Evolutionary conservation across 331 rosid genomes (phyloP).

Genomic region (Spiraea crenata): DNA sequence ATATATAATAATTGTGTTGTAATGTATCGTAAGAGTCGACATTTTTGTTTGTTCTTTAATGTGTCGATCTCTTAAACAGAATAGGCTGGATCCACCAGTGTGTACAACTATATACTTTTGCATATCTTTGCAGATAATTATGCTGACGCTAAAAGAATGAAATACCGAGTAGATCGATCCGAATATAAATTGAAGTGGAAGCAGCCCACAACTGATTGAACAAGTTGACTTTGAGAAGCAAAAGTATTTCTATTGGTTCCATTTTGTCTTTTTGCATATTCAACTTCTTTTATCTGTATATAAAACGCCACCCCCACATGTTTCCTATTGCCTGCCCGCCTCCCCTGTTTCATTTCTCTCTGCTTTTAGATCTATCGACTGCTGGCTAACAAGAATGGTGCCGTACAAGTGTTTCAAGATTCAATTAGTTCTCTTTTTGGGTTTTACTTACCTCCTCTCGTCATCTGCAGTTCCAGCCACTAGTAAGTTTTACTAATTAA

Average conservation of each 20-base stretch:
- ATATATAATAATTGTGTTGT: no score
- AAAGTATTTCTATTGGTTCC: background rate
- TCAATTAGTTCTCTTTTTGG: conserved; percentile 23
- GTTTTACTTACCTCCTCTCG: conserved; percentile 22
- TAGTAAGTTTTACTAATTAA: conserved; percentile 30
- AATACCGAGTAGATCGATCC: background rate
- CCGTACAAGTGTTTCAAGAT: conserved; percentile 27
- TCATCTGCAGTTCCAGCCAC: conserved; percentile 30
- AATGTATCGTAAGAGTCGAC: no score
- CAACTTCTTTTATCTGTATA: background rate
- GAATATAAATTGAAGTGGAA: conserved; percentile 3
- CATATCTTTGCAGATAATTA: background rate
- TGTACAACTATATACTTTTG: no score
- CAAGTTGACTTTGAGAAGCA: conserved; percentile 7
- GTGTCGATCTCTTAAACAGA: no score
- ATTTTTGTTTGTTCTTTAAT: no score
- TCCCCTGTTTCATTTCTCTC: no score
- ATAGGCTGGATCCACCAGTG: no score
- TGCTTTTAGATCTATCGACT: background rate
- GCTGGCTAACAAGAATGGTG: conserved; percentile 29
- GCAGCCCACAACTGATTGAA: background rate
- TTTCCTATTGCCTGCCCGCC: background rate
- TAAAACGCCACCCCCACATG: background rate
- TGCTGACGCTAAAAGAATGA: background rate
- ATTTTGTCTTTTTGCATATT: background rate